Percentiles rank a stretch among this genome's conserved stretches.
Evolutionary conservation across 1,139 yeast species (phyloP).

Genomic region (Taphrina betulina): DNA sequence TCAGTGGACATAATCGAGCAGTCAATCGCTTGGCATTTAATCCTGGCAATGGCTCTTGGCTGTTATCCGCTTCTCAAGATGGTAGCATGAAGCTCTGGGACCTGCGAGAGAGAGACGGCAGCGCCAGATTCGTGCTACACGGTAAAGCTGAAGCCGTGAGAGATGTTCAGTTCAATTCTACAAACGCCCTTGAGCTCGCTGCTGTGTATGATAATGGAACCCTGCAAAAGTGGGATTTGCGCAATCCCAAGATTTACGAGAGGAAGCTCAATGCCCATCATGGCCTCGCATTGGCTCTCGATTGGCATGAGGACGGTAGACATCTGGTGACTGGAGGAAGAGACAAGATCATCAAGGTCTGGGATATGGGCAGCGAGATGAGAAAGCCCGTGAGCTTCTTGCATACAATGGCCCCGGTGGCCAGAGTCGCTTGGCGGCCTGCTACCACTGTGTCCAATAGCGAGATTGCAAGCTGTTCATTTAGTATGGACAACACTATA

Average conservation of each 20-base stretch:
- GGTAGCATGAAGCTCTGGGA: constrained; percentile 81
- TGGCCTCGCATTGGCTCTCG: constrained; percentile 83
- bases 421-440: constrained; percentile 67
- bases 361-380: constrained; percentile 60
- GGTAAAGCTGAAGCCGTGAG: constrained; percentile 52
- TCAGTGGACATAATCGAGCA: constrained; percentile 72
- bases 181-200: constrained; percentile 53
- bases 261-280: constrained; percentile 82
- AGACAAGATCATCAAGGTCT: constrained; percentile 76
- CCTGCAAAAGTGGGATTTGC: constrained; percentile 76
- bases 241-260: constrained; percentile 55
- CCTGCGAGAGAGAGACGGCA: constrained; percentile 37
- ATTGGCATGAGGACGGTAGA: constrained; percentile 83
- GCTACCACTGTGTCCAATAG: constrained; percentile 40
- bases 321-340: constrained; percentile 90
- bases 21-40: constrained; percentile 77
- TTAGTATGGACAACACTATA: constrained; percentile 67
- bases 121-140: constrained; percentile 47
- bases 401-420: constrained; percentile 72
- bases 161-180: constrained; percentile 48
- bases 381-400: constrained; percentile 68
- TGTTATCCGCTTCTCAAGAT: constrained; percentile 88
- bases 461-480: constrained; percentile 72
- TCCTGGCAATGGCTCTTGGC: constrained; percentile 55
- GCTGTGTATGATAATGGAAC: constrained; percentile 90